Evolutionary conservation across 1,139 yeast genomes (phyloP).

Genomic region (Casaregolazyma suthepensis): DNA sequence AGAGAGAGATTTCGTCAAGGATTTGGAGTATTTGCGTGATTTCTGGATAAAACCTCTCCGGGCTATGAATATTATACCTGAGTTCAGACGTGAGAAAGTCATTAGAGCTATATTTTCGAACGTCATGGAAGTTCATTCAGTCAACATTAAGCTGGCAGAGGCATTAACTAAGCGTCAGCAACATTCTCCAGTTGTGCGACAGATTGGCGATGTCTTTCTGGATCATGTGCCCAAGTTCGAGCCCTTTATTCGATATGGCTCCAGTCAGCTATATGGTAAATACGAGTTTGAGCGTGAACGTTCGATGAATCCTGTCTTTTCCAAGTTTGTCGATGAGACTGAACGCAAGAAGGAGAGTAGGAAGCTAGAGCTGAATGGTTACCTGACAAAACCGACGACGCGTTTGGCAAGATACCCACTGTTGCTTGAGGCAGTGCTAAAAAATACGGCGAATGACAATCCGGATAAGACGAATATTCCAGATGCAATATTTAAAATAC

Average conservation of each 20-base stretch:
- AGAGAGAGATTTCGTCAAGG: slow-evolving; percentile 92
- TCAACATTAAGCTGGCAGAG: slow-evolving; percentile 80
- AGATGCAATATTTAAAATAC: slow-evolving; percentile 70
- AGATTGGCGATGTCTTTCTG: slow-evolving; percentile 80
- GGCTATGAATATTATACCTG: slow-evolving; percentile 81
- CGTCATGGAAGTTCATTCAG: slow-evolving; percentile 77
- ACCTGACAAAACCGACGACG: slow-evolving; percentile 90
- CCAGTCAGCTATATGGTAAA: slow-evolving; percentile 93
- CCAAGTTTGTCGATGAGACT: slow-evolving; percentile 86
- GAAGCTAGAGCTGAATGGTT: slow-evolving; percentile 87
- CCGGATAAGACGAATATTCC: slow-evolving; percentile 68
- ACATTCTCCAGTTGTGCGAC: slow-evolving; percentile 74
- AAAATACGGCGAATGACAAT: slow-evolving; percentile 67
- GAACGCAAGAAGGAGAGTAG: slow-evolving; percentile 85
- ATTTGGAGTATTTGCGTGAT: slow-evolving; percentile 86
- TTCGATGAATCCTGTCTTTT: slow-evolving; percentile 81
- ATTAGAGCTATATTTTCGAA: slow-evolving; percentile 89
- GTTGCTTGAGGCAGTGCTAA: slow-evolving; percentile 73
- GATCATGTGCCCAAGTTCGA: slow-evolving; percentile 83
- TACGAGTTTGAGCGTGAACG: slow-evolving; percentile 94
- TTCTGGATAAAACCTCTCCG: slow-evolving; percentile 90
- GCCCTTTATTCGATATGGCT: slow-evolving; percentile 88
- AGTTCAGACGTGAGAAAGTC: slow-evolving; percentile 81
- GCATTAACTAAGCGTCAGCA: slow-evolving; percentile 87
- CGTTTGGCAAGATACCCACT: slow-evolving; percentile 93